These are phyloP conservation scores for Dactylellina cionopaga DNA, from an alignment of 2,329 filamentous ascomycete genomes.

Conservation along the genomic window DNA sequence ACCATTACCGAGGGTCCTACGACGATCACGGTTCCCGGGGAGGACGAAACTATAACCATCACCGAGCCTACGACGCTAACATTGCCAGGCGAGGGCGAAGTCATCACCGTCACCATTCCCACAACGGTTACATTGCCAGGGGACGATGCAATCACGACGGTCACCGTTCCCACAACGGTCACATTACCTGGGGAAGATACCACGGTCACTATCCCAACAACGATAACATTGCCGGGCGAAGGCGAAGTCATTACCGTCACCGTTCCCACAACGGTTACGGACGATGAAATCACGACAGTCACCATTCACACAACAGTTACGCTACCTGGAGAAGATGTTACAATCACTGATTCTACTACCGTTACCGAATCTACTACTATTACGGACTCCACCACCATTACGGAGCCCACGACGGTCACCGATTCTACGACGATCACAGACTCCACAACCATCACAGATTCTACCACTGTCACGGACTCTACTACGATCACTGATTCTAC, in stretches of 20 bases:
- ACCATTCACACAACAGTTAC: constrained; percentile 1
- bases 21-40: not conserved
- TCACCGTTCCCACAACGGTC: not conserved
- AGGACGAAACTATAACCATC: not conserved
- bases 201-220: not conserved
- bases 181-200: not conserved
- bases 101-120: not conserved
- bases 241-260: constrained; percentile 6
- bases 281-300: not conserved
- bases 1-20: not conserved
- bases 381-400: not conserved
- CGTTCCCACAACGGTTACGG: not conserved
- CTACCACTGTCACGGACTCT: constrained; percentile 2
- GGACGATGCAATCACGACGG: constrained; percentile 1
- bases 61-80: not conserved
- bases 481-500: not conserved
- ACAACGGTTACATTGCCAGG: not conserved
- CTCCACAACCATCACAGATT: not conserved
- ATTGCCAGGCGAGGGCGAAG: no score
- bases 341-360: not conserved
- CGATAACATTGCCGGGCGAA: not conserved
- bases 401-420: not conserved
- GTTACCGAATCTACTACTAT: no score
- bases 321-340: not conserved
- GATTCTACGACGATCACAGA: constrained; percentile 13